phyloP scores from a whole-genome alignment of 331 rosid species.

The Rhamnella rubrinervis region DNA sequence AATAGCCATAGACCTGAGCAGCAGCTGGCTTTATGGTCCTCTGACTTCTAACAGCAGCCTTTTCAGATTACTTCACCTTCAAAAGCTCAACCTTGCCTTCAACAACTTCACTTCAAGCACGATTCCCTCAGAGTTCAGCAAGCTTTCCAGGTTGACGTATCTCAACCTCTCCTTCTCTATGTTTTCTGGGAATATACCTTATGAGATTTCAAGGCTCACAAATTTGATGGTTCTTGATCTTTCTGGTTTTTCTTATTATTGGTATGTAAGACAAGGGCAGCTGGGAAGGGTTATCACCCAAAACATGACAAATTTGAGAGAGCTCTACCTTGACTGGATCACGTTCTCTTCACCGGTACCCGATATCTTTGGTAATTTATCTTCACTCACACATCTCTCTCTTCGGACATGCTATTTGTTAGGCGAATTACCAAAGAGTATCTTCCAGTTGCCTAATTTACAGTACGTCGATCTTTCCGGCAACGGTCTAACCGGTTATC shows the following conservation, averaged over 20 bases:
- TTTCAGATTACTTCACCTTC: slow-evolving; percentile 17
- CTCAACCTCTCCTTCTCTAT: slow-evolving; percentile 10
- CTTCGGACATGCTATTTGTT: not conserved
- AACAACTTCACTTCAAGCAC: not conserved
- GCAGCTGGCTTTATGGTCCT: slow-evolving; percentile 25
- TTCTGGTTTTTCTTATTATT: not conserved
- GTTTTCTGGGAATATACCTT: slow-evolving; percentile 30
- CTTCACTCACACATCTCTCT: not conserved
- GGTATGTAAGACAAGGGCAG: not conserved
- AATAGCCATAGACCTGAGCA: slow-evolving; percentile 6
- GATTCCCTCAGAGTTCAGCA: slow-evolving; percentile 29
- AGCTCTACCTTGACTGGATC: not conserved
- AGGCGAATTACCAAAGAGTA: not conserved
- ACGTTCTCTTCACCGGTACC: not conserved
- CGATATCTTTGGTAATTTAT: not conserved
- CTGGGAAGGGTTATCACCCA: not conserved
- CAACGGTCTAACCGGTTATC: no score
- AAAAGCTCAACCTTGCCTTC: slow-evolving; percentile 24
- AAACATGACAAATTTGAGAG: not conserved
- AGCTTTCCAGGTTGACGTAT: slow-evolving; percentile 24
- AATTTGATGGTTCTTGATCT: not conserved
- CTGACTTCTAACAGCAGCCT: slow-evolving; percentile 34
- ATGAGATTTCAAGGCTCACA: slow-evolving; percentile 10
- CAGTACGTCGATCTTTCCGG: no score
- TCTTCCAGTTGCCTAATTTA: not conserved